Evolutionary conservation across 2,329 filamentous ascomycete genomes (phyloP).

Genomic region (Neospermospora avenae): DNA sequence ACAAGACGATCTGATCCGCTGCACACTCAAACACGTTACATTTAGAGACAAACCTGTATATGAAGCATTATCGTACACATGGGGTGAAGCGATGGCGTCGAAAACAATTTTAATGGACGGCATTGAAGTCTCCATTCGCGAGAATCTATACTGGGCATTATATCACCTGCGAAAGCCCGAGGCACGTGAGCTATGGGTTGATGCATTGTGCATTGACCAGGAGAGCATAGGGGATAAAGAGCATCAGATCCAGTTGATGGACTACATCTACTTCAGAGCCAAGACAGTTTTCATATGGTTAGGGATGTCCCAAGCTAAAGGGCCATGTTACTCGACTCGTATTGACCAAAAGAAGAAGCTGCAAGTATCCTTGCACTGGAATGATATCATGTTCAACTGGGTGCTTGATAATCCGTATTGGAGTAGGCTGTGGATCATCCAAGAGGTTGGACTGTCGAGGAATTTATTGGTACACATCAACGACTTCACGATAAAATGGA

Average conservation of each 20-base stretch:
- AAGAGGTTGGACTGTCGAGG: conserved; percentile 24
- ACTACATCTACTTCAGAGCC: conserved; percentile 16
- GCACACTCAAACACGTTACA: neutral
- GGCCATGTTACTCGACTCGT: too few relatives aligned
- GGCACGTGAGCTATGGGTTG: conserved; percentile 11
- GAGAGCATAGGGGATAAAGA: conserved; percentile 14
- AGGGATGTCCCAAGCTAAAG: neutral
- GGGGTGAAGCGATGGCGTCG: neutral
- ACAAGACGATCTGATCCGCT: neutral
- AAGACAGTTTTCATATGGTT: neutral
- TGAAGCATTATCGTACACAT: neutral
- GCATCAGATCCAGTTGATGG: conserved; percentile 24
- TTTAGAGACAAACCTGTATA: neutral
- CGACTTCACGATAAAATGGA: neutral
- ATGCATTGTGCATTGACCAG: conserved; percentile 27
- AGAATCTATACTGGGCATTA: neutral
- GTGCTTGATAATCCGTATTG: neutral
- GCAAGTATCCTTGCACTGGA: neutral
- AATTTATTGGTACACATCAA: neutral
- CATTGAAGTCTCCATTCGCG: neutral
- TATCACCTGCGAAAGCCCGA: neutral
- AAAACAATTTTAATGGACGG: neutral
- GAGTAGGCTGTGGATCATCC: neutral
- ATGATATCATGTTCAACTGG: conserved; percentile 6
- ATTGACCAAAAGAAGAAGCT: neutral